Conservation (phyloP, 75 land plant genomes). For the Gnetum montanum region DNA sequence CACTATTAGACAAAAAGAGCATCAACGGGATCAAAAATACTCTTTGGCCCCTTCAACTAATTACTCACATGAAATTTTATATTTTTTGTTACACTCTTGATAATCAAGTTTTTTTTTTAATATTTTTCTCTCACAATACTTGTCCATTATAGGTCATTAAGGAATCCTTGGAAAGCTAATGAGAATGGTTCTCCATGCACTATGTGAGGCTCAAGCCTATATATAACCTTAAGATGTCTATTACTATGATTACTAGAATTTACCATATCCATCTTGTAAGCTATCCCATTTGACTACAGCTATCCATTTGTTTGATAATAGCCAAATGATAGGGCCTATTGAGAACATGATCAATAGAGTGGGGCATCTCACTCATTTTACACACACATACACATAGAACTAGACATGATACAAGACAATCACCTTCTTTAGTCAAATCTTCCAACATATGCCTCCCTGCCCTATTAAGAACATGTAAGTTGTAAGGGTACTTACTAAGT, state of each 20-base stretch:
- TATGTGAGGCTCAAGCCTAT: background rate
- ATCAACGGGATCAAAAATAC: background rate
- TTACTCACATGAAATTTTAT: background rate
- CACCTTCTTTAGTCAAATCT: background rate
- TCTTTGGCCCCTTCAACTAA: background rate
- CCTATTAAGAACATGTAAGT: too few species aligned
- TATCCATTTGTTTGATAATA: too few species aligned
- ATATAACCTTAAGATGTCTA: too few species aligned
- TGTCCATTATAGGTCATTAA: background rate
- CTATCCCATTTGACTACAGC: too few species aligned
- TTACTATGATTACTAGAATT: too few species aligned
- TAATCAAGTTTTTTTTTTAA: too few species aligned
- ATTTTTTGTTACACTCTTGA: background rate
- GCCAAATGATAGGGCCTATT: too few species aligned
- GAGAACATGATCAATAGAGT: too few species aligned
- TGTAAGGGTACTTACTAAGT: too few species aligned
- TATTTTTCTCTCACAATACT: background rate
- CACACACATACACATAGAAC: background rate
- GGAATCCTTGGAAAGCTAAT: background rate
- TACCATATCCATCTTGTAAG: too few species aligned
- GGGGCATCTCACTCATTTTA: too few species aligned
- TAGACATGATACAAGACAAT: background rate
- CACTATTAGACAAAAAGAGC: background rate
- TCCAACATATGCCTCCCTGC: conserved; percentile 2
- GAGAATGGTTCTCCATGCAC: background rate